These are phyloP conservation scores for Geum urbanum DNA, from an alignment of 306 rosid species.

Conservation along the genomic window DNA sequence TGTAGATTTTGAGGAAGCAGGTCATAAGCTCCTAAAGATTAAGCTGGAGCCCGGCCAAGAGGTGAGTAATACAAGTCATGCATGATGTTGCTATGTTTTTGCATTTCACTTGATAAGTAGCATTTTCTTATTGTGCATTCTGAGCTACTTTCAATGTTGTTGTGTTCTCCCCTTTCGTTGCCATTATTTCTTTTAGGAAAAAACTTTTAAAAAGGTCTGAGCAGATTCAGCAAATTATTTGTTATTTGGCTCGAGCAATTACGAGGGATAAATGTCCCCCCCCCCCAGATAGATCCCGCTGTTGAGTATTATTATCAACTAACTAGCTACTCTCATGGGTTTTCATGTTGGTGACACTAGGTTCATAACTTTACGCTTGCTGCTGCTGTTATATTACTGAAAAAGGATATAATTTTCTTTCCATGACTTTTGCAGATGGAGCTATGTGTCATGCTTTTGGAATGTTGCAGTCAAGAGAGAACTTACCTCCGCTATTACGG, in stretches of 20 bases:
- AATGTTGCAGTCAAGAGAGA: slow-evolving; percentile 93
- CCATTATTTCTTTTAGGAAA: neutral
- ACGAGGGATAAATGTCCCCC: neutral
- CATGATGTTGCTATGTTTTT: slow-evolving; percentile 11
- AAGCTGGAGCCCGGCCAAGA: slow-evolving; percentile 98
- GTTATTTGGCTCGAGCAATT: neutral
- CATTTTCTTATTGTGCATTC: neutral
- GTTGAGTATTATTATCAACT: no score
- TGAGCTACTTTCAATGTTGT: neutral
- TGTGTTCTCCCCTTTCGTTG: neutral
- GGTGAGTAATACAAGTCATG: slow-evolving; percentile 41
- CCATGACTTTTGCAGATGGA: slow-evolving; percentile 56
- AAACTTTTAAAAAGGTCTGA: neutral
- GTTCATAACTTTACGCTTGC: neutral
- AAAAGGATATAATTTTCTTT: slow-evolving; percentile 12
- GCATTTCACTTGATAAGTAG: neutral
- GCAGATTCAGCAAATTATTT: neutral
- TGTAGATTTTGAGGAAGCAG: slow-evolving; percentile 97
- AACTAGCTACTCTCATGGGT: no score
- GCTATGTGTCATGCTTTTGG: slow-evolving; percentile 70
- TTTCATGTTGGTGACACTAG: neutral
- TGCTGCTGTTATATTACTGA: neutral
- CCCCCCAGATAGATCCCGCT: neutral
- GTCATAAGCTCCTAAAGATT: slow-evolving; percentile 91
- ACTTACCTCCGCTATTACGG: slow-evolving; percentile 84